phyloP scores from a whole-genome alignment of 768 basidiomycete species.

The Lyophyllum atratum region DNA sequence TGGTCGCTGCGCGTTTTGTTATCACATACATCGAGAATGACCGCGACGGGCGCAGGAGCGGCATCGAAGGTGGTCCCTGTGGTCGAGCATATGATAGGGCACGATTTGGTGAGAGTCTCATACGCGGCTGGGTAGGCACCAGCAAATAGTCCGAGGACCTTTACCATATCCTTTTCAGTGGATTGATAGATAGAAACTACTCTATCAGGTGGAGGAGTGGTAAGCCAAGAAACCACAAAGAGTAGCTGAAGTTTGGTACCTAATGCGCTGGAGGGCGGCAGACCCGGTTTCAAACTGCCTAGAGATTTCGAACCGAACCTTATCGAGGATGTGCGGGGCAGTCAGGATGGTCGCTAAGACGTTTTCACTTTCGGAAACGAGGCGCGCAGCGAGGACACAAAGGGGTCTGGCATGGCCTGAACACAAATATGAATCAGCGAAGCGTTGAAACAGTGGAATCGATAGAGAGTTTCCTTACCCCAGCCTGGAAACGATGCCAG shows the following conservation, averaged over 20 bases:
- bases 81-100: slow-evolving; percentile 12
- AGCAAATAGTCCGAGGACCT: slow-evolving; percentile 1
- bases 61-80: slow-evolving; percentile 12
- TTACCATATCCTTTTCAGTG: background rate
- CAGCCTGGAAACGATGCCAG: slow-evolving; percentile 5
- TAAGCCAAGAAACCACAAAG: background rate
- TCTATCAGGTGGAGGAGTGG: background rate
- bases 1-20: background rate
- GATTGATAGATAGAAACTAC: slow-evolving; percentile 5
- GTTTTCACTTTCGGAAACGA: slow-evolving; percentile 9
- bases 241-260: background rate
- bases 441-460: too few species aligned
- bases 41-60: slow-evolving; percentile 2
- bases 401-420: slow-evolving; percentile 17
- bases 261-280: background rate
- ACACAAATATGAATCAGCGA: background rate
- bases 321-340: background rate
- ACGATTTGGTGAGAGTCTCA: slow-evolving; percentile 1
- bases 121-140: slow-evolving; percentile 8
- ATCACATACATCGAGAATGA: slow-evolving; percentile 15
- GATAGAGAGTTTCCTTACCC: slow-evolving; percentile 1
- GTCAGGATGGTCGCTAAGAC: slow-evolving; percentile 12
- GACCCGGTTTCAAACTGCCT: slow-evolving; percentile 3
- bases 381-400: slow-evolving; percentile 11
- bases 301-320: slow-evolving; percentile 5